Base-by-base conservation (phyloP, 805 yeast genomes). In the Sungouiozyma intestinalis region DNA sequence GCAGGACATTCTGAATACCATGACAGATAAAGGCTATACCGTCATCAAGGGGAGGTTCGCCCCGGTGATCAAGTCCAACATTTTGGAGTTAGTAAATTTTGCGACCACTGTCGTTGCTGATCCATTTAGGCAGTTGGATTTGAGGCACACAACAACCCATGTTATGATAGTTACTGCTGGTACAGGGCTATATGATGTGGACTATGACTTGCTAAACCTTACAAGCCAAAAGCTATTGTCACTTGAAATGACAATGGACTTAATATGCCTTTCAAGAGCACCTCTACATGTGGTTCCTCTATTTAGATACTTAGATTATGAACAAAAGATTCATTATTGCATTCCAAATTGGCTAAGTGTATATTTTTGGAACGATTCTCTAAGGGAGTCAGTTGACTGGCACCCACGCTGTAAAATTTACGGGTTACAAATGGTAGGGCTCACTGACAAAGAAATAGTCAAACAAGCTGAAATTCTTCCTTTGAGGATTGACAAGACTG, bases 351-450 rank as follows among this genome's bases (percentile, higher is more conserved):
- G 98, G 97, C 75, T 92, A 53, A 96, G 94, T 57, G 81, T 88
- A 13, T 87, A 95, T 0, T 92, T 83, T 55, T 92, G 94, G 84
- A 77, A 74, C 41, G 85, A 81, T 39, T 56, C 63, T 33, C 55
- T 52, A 43, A 66, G 57, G 60, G 63, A 52, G 19, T 67, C 68
- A 27, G 50, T 48, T 18, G 82, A 76, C 50, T 90, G 97, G 97
- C 73, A 81, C n/a, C 97, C 98, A 0, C 69, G 92, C 31, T 87
- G 97, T 61, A 86, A 85, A 53, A 88, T 92, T 40, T 90, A 92
- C 60, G 97, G 90, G 54, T 64, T 92, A 16, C 97, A 92, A 59
- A 92, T 92, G 97, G 90, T 90, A 94, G 97, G 97, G 0, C 74
- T 92, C 6, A 86, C 90, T 81, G 97, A 90, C 53, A 85, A 85